Evolutionary conservation across 2,329 filamentous ascomycete genomes (phyloP).

Genomic region (Epicoccum nigrum): DNA sequence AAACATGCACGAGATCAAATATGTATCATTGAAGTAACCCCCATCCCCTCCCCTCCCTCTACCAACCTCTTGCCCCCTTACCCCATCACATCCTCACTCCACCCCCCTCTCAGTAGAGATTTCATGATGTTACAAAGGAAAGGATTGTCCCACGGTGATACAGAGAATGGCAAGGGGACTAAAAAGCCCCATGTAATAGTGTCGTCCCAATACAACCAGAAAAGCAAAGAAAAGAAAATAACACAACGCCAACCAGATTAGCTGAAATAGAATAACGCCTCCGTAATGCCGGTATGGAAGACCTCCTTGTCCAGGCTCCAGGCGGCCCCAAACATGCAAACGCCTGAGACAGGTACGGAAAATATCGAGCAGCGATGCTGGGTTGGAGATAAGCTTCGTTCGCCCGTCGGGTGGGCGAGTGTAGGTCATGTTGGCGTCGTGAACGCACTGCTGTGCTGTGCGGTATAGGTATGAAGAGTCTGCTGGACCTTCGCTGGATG

Average conservation of each 20-base stretch:
- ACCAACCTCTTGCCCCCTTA: too few relatives aligned
- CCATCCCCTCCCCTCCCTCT: neutral
- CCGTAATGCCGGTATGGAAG: conserved; percentile 2
- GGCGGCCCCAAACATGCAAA: conserved; percentile 13
- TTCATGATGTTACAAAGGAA: conserved; percentile 33
- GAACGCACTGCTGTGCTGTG: neutral
- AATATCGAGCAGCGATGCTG: conserved; percentile 1
- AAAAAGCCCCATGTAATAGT: too few relatives aligned
- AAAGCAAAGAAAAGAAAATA: too few relatives aligned
- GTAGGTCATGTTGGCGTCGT: neutral
- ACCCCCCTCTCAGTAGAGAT: neutral
- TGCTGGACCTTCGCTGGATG: neutral
- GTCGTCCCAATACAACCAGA: neutral
- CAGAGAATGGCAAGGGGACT: conserved; percentile 25
- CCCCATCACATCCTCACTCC: too few relatives aligned
- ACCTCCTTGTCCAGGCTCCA: neutral
- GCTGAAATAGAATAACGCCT: conserved; percentile 5
- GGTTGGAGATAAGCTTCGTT: conserved; percentile 3
- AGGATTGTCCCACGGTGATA: conserved; percentile 22
- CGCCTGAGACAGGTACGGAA: conserved; percentile 1
- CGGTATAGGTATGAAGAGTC: neutral
- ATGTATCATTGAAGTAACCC: conserved; percentile 44
- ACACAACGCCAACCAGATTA: conserved; percentile 2
- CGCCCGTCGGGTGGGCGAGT: neutral
- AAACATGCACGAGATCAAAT: conserved; percentile 26